Evolutionary conservation across 1,139 yeast species (phyloP), one percentile per base, ranked within the genome.

Genomic region (Protomyces inouyei): DNA sequence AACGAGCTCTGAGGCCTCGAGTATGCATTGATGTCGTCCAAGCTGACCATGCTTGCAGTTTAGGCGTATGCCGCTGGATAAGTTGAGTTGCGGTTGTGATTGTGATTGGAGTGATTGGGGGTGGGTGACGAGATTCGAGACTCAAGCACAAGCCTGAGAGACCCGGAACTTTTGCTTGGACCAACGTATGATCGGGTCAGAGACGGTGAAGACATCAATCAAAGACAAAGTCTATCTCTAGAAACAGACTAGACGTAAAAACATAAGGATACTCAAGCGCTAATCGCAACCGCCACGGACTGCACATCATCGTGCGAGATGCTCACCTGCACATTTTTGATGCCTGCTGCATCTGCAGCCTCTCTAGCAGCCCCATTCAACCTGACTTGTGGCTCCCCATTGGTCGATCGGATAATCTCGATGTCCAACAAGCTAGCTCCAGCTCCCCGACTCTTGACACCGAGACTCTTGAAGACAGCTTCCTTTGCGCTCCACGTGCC

Each of bases 401-500:
- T 85, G 67, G 80, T 71, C 70, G 85, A 88, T 72, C 95, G 87
- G 28, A 80, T 72, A 72, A 93, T 88, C 79, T 92, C 98, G 76
- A 93, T 93, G 69, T 91, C 97, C 76, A 83, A 83, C 79, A 93
- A 82, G 57, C 96, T 81, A 64, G 98, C 98, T 69, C 98, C 98
- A 21, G 92, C 97, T 68, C 99, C 99, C 76, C 86, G 83, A 55
- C 96, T 86, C 73, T 84, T 83, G 68, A 90, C 95, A 68, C 95
- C 93, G 73, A 93, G 82, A 23, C 97, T 89, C 81, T 93, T 93
- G 85, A 93, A 93, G 52, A 91, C 97, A 48, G 99, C 98, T 79
- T 93, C 99, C 79, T 93, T 93, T 64, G 98, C 98, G 54, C 97
- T 89, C 99, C 99, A 93, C 60, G 96, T 88, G 64, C 99, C 99